phyloP scores from a whole-genome alignment of 129 eudicot species.

The Gnaphalium uliginosum region DNA sequence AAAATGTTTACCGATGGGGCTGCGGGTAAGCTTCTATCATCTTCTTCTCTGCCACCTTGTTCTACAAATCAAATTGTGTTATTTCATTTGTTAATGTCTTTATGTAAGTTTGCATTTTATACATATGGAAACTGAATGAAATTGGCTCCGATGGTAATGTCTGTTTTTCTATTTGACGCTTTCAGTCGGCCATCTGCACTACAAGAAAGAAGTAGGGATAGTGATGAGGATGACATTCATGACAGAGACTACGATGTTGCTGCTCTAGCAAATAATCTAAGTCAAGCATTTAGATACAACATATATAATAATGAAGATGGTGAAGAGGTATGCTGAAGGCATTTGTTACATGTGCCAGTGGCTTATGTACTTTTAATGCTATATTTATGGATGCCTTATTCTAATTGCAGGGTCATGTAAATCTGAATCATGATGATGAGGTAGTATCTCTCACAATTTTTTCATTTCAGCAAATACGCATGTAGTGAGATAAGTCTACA shows the following conservation, averaged over 20 bases:
- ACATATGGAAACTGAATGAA: too few species aligned
- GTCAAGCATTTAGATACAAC: constrained; percentile 79
- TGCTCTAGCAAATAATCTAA: constrained; percentile 77
- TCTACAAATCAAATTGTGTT: background rate
- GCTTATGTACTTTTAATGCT: background rate
- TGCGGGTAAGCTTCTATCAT: constrained; percentile 63
- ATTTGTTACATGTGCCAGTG: background rate
- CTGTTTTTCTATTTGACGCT: background rate
- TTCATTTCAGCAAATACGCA: background rate
- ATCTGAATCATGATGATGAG: constrained; percentile 75
- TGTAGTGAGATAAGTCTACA: too few species aligned
- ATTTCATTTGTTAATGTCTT: too few species aligned
- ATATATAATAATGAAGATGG: constrained; percentile 65
- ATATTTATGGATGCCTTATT: background rate
- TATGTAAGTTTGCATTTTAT: too few species aligned
- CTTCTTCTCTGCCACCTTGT: constrained; percentile 13
- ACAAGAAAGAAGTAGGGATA: constrained; percentile 82
- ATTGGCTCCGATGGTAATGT: too few species aligned
- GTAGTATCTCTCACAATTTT: constrained; percentile 30
- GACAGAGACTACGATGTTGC: constrained; percentile 93
- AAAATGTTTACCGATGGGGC: constrained; percentile 88
- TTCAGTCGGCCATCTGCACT: constrained; percentile 88
- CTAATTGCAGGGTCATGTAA: constrained; percentile 59
- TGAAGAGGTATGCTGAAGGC: constrained; percentile 62
- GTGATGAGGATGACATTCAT: constrained; percentile 85